Conservation (phyloP, 2,329 filamentous ascomycete genomes). For the Aplosporella prunicola region DNA sequence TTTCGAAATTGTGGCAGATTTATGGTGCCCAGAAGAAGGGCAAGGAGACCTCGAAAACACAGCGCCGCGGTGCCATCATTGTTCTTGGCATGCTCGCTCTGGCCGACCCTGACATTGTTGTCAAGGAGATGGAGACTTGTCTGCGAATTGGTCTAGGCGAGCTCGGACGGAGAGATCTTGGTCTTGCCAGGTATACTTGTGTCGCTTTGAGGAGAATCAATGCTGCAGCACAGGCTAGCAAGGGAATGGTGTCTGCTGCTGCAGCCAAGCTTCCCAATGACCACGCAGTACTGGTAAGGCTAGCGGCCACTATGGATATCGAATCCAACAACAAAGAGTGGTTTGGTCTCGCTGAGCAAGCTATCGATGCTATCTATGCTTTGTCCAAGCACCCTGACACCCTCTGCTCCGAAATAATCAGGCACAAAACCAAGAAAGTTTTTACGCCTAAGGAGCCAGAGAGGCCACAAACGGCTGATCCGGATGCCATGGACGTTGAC, state of each 20-base stretch:
- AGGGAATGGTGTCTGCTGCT: conserved; percentile 44
- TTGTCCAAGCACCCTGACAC: conserved; percentile 90
- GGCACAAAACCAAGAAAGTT: conserved; percentile 75
- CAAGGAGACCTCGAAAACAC: conserved; percentile 75
- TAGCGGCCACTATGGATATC: conserved; percentile 79
- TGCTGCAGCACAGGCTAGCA: conserved; percentile 68
- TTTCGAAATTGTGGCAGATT: conserved; percentile 93
- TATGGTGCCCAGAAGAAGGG: conserved; percentile 80
- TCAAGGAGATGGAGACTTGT: conserved; percentile 92
- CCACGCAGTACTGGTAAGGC: conserved; percentile 71
- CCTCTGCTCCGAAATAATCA: conserved; percentile 82
- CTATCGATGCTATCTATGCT: conserved; percentile 88
- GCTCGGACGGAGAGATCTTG: conserved; percentile 71
- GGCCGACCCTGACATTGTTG: conserved; percentile 83
- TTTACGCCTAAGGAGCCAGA: conserved; percentile 47
- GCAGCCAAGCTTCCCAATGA: conserved; percentile 69
- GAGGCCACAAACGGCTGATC: conserved; percentile 5
- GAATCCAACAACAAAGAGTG: conserved; percentile 88
- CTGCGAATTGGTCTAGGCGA: conserved; percentile 77
- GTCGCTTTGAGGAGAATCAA: conserved; percentile 88
- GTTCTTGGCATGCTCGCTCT: conserved; percentile 93
- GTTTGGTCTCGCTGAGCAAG: conserved; percentile 88
- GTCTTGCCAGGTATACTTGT: conserved; percentile 90
- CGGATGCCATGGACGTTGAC: conserved; percentile 13
- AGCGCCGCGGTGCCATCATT: conserved; percentile 88